Evolutionary conservation across 345 rosid species (phyloP), one percentile per base, ranked within the genome.

Genomic region (Turritis glabra): DNA sequence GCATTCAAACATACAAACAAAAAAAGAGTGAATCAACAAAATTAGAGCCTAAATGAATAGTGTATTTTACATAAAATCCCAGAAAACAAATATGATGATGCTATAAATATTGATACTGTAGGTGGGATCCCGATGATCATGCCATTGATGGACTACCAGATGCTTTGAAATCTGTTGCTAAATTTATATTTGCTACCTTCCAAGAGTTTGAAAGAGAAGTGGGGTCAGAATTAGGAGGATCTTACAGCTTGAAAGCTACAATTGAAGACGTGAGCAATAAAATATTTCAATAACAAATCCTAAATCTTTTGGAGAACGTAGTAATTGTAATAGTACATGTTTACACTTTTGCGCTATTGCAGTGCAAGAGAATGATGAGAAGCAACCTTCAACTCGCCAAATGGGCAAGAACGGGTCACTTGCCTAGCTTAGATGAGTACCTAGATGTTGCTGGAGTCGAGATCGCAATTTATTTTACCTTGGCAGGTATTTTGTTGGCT

Each of bases 361-460:
- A 70, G 74, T 70, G 15, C 74, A 70, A 56, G 54, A 44, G 7
- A 29, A 0, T 29, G 8, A 8, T 29, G 65, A 69, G 43, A 43
- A 22, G 17, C 30, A 56, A 70, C 25, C 65, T 70, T 41, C 21
- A 41, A 56, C 32, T 56, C 0, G 55, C 66, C 7, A 57, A 57
- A 56, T 70, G 74, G 74, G 74, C 43, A 29, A 3, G 1, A 57
- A 9, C n/a, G 21, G 54, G 30, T 30, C 43, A 56, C 65, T 3
- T 70, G 21, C 66, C 66, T 43, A 57, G 46, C 14, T 58, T 70
- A 30, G 74, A 70, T 3, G 74, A 70, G 46, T 70, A 70, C 33
- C 0, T 70, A 32, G 43, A 70, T 8, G 66, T 57, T 13, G 47
- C 23, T 32, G 38, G 43, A 46, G 12, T 14, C 65, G 56, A 46